Evolutionary conservation across 2,329 filamentous ascomycete species (phyloP).

Genomic region (Pseudocercospora eumusae): DNA sequence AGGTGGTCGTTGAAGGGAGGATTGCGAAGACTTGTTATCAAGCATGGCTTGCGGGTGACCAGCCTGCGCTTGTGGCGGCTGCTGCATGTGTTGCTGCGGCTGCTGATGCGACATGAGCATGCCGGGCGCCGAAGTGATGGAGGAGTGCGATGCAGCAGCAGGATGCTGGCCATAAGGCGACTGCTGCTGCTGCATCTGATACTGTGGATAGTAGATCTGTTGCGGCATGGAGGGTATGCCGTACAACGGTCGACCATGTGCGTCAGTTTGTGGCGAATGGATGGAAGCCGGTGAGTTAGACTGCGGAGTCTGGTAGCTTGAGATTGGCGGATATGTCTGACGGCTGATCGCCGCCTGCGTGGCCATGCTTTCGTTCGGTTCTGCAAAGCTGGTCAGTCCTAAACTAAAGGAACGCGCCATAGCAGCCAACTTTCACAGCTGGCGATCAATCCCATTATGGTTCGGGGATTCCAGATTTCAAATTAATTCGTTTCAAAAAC

Average conservation of each 20-base stretch:
- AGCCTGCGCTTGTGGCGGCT: conserved; percentile 28
- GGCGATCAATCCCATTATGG: conserved; percentile 25
- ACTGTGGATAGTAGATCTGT: conserved; percentile 73
- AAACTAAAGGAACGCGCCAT: conserved; percentile 30
- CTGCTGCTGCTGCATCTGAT: conserved; percentile 54
- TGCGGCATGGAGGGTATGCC: conserved; percentile 80
- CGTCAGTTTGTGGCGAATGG: conserved; percentile 87
- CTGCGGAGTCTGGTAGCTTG: conserved; percentile 82
- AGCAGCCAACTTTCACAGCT: conserved; percentile 21
- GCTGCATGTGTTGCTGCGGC: conserved; percentile 35
- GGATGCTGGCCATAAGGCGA: conserved; percentile 60
- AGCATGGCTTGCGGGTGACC: conserved; percentile 34
- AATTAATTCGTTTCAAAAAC: conserved; percentile 42
- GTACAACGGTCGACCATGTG: conserved; percentile 80
- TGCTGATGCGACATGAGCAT: conserved; percentile 60
- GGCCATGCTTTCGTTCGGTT: conserved; percentile 70
- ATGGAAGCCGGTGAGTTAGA: conserved; percentile 94
- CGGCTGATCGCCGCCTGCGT: conserved; percentile 65
- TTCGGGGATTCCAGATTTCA: conserved; percentile 23
- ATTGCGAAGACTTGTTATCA: conserved; percentile 32
- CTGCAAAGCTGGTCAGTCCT: conserved; percentile 62
- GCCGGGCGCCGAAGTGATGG: conserved; percentile 52
- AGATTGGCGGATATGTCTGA: conserved; percentile 75
- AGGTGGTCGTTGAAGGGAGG: conserved; percentile 31
- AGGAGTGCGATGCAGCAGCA: conserved; percentile 53